Evolutionary conservation across 176 grass and related monocot species (phyloP).

Genomic region (Rhipidocladum racemiflorum): DNA sequence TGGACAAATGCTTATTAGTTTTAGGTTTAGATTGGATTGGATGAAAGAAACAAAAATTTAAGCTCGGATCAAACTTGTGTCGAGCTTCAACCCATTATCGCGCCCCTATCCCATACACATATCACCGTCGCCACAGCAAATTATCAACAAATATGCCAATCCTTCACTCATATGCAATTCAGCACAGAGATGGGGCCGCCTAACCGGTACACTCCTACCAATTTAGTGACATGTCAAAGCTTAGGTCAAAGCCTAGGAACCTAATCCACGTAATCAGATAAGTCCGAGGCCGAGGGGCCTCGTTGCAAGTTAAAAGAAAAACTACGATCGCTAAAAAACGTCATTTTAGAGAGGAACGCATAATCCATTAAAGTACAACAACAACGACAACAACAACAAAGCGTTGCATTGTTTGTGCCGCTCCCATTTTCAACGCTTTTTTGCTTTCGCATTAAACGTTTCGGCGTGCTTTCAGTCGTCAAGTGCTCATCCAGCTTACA

Average conservation of each 20-base stretch:
- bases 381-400: background rate
- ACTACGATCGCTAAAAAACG: background rate
- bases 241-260: background rate
- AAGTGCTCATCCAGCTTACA: background rate
- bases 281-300: background rate
- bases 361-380: background rate
- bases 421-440: background rate
- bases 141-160: background rate
- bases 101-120: background rate
- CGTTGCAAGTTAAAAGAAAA: background rate
- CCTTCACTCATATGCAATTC: background rate
- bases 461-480: background rate
- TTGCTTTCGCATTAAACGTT: slow-evolving; percentile 1
- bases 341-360: background rate
- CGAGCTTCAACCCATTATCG: too few species aligned
- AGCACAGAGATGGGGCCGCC: background rate
- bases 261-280: background rate
- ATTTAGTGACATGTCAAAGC: background rate
- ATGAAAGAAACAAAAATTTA: too few species aligned
- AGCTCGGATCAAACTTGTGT: too few species aligned
- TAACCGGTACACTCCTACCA: background rate
- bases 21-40: too few species aligned
- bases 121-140: background rate
- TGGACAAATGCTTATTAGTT: too few species aligned
- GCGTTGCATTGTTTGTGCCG: background rate